Base-by-base conservation (phyloP, 2,329 filamentous ascomycete genomes). In the Ophiocordyceps camponoti-floridani region DNA sequence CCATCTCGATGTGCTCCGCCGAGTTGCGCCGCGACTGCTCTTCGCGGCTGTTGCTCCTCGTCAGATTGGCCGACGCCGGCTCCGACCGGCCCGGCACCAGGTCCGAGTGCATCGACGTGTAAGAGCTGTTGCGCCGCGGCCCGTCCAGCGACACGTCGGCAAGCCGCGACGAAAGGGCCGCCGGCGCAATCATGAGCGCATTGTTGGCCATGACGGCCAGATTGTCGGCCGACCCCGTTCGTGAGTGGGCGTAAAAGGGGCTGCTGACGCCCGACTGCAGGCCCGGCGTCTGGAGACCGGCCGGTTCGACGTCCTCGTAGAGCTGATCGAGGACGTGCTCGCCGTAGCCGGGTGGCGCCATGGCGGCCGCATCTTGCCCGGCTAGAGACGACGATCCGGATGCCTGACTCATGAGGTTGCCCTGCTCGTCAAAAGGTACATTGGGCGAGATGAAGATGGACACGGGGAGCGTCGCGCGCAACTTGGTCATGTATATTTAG, bases 371-470 rank as follows among this genome's bases (percentile, higher is more conserved):
- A 38, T 77, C 71, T 38, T 69, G 66, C 41, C 72, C 67, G 10
- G 50, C 44, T 11, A 65, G 65, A n/a, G n/a, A n/a, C 58, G 52
- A 69, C 62, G 47, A 66, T 58, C 56, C 68, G 53, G 73, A 69
- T n/a, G 67, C 67, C 54, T 77, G 73, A 44, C 73, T 70, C 44
- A 84, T 68, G 2, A 96, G 72, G 53, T 84, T 81, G 53, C 94
- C 91, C 48, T 89, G 76, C 44, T 94, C 86, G 54, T 91, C 85
- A 35, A 95, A 75, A 0, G 86, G 82, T 54, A 94, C 78, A 56
- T 91, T 91, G 0, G 91, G 89, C 5, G 91, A 98, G 52, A 96
- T 95, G 63, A 94, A 95, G 37, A 98, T 80, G 45, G 86, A 86
- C 14, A 96, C 75, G 1, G 91, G 88, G 30, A 96, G 75, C 40